phyloP scores from a whole-genome alignment of 2,329 filamentous ascomycete species.

The Microcyclosporella mali region DNA sequence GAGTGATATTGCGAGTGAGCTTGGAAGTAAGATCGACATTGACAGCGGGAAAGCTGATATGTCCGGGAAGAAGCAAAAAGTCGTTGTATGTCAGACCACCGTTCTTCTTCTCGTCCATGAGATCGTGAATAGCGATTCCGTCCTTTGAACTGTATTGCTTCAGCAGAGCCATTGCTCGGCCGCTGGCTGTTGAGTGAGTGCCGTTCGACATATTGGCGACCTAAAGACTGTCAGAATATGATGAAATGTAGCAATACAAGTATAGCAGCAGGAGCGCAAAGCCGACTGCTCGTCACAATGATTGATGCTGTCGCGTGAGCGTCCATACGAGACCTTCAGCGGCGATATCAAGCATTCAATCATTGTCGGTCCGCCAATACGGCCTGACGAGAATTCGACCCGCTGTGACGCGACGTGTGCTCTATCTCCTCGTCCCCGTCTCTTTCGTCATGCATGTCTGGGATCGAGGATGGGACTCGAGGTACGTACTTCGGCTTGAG shows the following conservation, averaged over 20 bases:
- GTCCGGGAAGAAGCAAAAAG: constrained; percentile 92
- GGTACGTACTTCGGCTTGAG: constrained; percentile 30
- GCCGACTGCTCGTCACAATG: background rate
- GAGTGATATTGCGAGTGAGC: constrained; percentile 86
- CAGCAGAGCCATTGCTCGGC: constrained; percentile 58
- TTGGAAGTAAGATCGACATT: constrained; percentile 83
- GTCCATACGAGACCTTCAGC: constrained; percentile 46
- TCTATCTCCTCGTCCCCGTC: constrained; percentile 39
- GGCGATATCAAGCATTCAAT: no score
- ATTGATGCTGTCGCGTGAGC: constrained; percentile 32
- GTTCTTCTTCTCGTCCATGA: constrained; percentile 85
- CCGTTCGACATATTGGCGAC: no score
- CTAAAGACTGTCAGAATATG: background rate
- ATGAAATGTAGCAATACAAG: background rate
- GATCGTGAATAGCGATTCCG: constrained; percentile 77
- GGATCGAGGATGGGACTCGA: background rate
- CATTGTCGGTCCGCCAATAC: no score
- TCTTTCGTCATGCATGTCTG: background rate
- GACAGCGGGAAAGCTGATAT: constrained; percentile 94
- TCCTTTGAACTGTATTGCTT: constrained; percentile 69
- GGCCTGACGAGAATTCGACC: background rate
- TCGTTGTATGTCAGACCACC: constrained; percentile 98
- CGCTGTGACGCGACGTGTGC: background rate
- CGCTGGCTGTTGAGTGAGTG: constrained; percentile 4
- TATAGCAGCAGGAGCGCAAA: background rate